Evolutionary conservation across 2,329 filamentous ascomycete species (phyloP).

Genomic region (Alternaria viburni): DNA sequence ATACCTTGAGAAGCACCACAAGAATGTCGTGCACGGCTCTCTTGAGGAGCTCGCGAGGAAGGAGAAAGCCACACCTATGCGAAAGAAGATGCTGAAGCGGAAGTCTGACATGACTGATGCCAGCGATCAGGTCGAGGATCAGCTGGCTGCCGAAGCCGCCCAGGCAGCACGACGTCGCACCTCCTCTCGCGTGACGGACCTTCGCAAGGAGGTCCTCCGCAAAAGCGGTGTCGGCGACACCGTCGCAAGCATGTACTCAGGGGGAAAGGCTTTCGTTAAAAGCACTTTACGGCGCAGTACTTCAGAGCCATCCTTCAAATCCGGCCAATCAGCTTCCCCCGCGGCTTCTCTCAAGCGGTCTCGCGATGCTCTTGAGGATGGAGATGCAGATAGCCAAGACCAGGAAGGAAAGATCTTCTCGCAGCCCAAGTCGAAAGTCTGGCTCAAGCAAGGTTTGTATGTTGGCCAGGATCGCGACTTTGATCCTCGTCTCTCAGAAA

Average conservation of each 20-base stretch:
- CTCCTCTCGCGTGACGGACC: constrained; percentile 40
- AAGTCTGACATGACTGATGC: constrained; percentile 18
- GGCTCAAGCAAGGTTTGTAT: constrained; percentile 83
- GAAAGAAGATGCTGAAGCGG: constrained; percentile 23
- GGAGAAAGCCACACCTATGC: constrained; percentile 21
- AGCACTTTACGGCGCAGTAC: constrained; percentile 36
- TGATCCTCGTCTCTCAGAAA: constrained; percentile 55
- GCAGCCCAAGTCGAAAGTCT: constrained; percentile 69
- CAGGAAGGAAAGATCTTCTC: constrained; percentile 27
- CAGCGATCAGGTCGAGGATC: constrained; percentile 37
- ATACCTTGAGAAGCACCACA: constrained; percentile 48
- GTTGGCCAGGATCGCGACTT: constrained; percentile 71
- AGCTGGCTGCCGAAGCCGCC: constrained; percentile 40
- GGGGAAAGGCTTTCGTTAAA: constrained; percentile 45
- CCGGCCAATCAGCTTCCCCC: constrained; percentile 16
- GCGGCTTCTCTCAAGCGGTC: constrained; percentile 30
- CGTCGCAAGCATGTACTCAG: constrained; percentile 42
- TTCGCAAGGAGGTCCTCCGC: constrained; percentile 42
- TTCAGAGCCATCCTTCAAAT: constrained; percentile 31
- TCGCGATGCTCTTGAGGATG: constrained; percentile 26
- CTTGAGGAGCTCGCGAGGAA: constrained; percentile 24
- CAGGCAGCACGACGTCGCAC: constrained; percentile 43
- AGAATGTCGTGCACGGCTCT: constrained; percentile 43
- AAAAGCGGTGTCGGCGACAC: constrained; percentile 40
- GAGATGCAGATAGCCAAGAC: constrained; percentile 18